These are phyloP conservation scores for Biscogniauxia sp. DNA, from an alignment of 2,329 filamentous ascomycete genomes.

Conservation along the genomic window DNA sequence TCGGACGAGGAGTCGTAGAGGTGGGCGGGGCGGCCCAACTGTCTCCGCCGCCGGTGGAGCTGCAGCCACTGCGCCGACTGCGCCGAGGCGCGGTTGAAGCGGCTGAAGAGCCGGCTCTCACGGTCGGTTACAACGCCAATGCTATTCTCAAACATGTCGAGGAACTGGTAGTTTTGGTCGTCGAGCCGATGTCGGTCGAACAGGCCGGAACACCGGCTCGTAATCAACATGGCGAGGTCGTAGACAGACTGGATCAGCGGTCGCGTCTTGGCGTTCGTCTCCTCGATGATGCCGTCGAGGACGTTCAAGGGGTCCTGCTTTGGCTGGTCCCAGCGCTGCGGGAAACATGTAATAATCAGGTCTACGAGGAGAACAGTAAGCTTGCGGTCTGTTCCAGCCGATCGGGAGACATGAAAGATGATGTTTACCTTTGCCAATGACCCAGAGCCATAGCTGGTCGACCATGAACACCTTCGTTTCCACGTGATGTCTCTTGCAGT, in stretches of 20 bases:
- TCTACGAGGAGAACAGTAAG: constrained; percentile 35
- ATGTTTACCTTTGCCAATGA: constrained; percentile 44
- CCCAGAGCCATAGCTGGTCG: constrained; percentile 67
- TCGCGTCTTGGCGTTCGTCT: constrained; percentile 62
- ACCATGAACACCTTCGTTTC: constrained; percentile 66
- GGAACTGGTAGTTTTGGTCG: constrained; percentile 60
- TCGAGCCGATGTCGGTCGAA: constrained; percentile 59
- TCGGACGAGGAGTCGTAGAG: background rate
- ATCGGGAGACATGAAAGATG: background rate
- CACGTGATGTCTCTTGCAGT: constrained; percentile 37
- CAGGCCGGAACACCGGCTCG: constrained; percentile 56
- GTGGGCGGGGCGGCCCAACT: constrained; percentile 14
- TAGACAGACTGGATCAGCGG: constrained; percentile 60
- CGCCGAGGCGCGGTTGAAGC: constrained; percentile 57
- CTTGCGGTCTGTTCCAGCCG: background rate
- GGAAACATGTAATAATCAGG: constrained; percentile 58
- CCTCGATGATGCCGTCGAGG: constrained; percentile 60
- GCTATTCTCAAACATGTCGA: constrained; percentile 66
- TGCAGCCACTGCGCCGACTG: constrained; percentile 54
- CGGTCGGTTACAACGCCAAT: constrained; percentile 54
- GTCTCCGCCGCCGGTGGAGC: constrained; percentile 31
- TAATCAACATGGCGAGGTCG: constrained; percentile 61
- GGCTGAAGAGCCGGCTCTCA: constrained; percentile 57
- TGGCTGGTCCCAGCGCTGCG: constrained; percentile 58
- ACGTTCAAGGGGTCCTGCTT: constrained; percentile 63